phyloP scores from a whole-genome alignment of 2,329 filamentous ascomycete genomes.

The Daldinia eschscholtzii region DNA sequence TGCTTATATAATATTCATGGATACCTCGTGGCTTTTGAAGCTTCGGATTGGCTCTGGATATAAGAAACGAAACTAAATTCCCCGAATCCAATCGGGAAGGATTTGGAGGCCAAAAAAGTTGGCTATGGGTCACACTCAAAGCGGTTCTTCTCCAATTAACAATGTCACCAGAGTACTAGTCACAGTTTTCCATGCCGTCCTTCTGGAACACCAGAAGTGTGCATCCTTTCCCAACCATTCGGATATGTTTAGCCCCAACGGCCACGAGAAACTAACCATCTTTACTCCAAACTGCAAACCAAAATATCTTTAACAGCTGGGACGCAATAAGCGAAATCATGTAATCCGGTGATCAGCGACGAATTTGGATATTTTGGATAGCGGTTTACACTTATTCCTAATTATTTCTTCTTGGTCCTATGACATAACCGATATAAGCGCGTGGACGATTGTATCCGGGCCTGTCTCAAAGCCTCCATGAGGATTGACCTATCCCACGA shows the following conservation, averaged over 20 bases:
- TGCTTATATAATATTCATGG: constrained; percentile 36
- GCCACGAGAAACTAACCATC: constrained; percentile 5
- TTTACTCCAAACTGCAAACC: neutral
- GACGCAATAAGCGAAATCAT: neutral
- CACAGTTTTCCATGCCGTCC: constrained; percentile 28
- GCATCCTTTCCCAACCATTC: constrained; percentile 35
- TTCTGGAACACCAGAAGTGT: constrained; percentile 34
- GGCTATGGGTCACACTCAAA: constrained; percentile 22
- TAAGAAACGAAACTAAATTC: constrained; percentile 31
- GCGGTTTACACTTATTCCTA: neutral
- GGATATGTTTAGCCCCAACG: constrained; percentile 25
- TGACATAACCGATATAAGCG: neutral
- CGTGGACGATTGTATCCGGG: neutral
- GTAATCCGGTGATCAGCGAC: neutral
- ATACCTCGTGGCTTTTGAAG: constrained; percentile 39
- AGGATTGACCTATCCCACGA: neutral
- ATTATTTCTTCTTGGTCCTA: neutral
- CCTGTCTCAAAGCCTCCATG: constrained; percentile 1
- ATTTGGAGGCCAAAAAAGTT: constrained; percentile 32
- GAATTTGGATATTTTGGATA: neutral
- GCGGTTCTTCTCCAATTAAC: constrained; percentile 32
- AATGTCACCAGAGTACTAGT: constrained; percentile 37
- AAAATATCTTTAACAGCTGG: neutral
- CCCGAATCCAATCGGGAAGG: constrained; percentile 44
- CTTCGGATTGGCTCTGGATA: constrained; percentile 28